Percentiles rank a stretch among this genome's conserved stretches.
phyloP scores from a whole-genome alignment of 768 basidiomycete genomes.

The Boletus sensibilis region DNA sequence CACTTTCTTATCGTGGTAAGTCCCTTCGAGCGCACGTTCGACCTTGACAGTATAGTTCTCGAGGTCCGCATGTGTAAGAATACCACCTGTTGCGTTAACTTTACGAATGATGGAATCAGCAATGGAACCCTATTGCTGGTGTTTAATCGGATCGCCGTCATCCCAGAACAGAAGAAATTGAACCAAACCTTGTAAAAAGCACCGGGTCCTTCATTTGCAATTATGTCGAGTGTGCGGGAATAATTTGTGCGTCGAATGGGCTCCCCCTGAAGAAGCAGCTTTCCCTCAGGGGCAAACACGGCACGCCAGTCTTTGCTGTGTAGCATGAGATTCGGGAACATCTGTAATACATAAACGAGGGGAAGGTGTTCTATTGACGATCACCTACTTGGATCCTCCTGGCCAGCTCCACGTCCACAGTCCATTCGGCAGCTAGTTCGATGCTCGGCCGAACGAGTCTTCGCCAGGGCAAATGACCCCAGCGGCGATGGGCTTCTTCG shows the following conservation, averaged over 20 bases:
- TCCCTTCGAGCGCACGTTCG: slow-evolving; percentile 70
- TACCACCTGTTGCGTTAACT: slow-evolving; percentile 69
- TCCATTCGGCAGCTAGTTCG: slow-evolving; percentile 75
- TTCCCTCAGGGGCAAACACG: slow-evolving; percentile 81
- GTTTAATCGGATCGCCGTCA: slow-evolving; percentile 12
- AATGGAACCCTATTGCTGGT: slow-evolving; percentile 61
- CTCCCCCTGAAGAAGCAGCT: slow-evolving; percentile 72
- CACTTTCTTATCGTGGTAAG: slow-evolving; percentile 72
- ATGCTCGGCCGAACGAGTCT: slow-evolving; percentile 73
- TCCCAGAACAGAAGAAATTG: slow-evolving; percentile 8
- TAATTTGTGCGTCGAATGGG: slow-evolving; percentile 69
- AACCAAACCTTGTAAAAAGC: slow-evolving; percentile 74
- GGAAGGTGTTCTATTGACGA: not conserved
- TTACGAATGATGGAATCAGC: slow-evolving; percentile 78
- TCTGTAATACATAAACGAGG: slow-evolving; percentile 27
- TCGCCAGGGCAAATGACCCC: slow-evolving; percentile 81
- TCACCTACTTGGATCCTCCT: slow-evolving; percentile 62
- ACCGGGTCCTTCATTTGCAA: slow-evolving; percentile 74
- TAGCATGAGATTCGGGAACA: slow-evolving; percentile 56
- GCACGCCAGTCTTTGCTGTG: slow-evolving; percentile 69
- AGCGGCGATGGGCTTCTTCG: slow-evolving; percentile 76
- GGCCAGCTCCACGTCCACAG: slow-evolving; percentile 73
- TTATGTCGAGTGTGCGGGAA: slow-evolving; percentile 68
- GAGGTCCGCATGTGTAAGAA: slow-evolving; percentile 75
- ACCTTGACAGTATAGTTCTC: slow-evolving; percentile 67